A percentile compares a stretch with the other conserved stretches of the same genome.
Evolutionary conservation across 768 basidiomycete genomes (phyloP).

Genomic region (Pisolithus microcarpus): DNA sequence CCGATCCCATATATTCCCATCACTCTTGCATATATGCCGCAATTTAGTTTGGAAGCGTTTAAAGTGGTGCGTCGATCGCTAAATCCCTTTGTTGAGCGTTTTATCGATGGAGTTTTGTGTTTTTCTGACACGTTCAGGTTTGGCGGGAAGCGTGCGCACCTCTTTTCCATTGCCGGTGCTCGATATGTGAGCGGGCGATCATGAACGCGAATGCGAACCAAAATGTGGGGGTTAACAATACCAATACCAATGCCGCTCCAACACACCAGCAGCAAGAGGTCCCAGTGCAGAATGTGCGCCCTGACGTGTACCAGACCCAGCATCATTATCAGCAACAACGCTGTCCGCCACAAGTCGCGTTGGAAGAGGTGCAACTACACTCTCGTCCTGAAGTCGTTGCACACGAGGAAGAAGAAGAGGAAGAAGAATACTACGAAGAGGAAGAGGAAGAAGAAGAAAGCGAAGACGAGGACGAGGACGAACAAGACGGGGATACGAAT

Average conservation of each 20-base stretch:
- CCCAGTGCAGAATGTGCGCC: neutral
- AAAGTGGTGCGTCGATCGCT: slow-evolving; percentile 38
- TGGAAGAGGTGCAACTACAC: slow-evolving; percentile 17
- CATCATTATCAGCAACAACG: slow-evolving; percentile 6
- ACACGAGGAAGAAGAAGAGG: slow-evolving; percentile 26
- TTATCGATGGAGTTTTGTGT: neutral
- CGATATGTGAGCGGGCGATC: slow-evolving; percentile 66
- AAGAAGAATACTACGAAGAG: slow-evolving; percentile 22
- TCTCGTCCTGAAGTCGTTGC: neutral
- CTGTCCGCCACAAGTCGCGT: slow-evolving; percentile 16
- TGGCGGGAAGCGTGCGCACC: slow-evolving; percentile 73
- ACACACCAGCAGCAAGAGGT: slow-evolving; percentile 8
- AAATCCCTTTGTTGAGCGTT: neutral
- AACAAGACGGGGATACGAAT: slow-evolving; percentile 9
- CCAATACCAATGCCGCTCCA: slow-evolving; percentile 8
- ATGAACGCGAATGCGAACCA: slow-evolving; percentile 39
- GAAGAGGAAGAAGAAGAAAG: slow-evolving; percentile 11
- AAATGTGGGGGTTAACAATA: slow-evolving; percentile 21
- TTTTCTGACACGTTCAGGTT: slow-evolving; percentile 32
- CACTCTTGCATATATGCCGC: slow-evolving; percentile 46
- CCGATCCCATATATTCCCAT: slow-evolving; percentile 66
- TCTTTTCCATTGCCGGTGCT: slow-evolving; percentile 63
- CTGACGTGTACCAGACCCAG: too few relatives aligned
- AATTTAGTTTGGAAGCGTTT: slow-evolving; percentile 52
- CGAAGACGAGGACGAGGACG: slow-evolving; percentile 21